A percentile compares a stretch with the other conserved stretches of the same genome.
Conservation (phyloP, 805 yeast genomes). For the Candida qinlingensis region DNA sequence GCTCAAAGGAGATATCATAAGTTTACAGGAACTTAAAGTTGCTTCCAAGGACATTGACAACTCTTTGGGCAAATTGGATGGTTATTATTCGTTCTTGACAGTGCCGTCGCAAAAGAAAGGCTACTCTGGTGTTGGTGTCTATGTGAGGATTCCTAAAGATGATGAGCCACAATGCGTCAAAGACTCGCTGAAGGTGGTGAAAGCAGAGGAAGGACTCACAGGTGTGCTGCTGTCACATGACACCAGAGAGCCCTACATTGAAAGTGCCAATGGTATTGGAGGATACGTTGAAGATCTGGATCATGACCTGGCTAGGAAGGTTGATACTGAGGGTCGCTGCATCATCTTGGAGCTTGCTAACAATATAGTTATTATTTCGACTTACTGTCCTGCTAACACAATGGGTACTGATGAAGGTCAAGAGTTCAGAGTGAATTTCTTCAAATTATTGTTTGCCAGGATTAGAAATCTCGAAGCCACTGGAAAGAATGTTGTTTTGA, state of each 20-base stretch:
- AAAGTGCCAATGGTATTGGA: slow-evolving; percentile 45
- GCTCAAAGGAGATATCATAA: slow-evolving; percentile 68
- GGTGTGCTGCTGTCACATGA: slow-evolving; percentile 41
- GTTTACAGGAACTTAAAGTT: slow-evolving; percentile 83
- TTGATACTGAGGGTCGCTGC: slow-evolving; percentile 86
- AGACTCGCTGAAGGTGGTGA: slow-evolving; percentile 45
- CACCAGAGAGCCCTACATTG: slow-evolving; percentile 16
- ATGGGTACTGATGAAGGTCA: slow-evolving; percentile 63
- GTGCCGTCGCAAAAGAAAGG: slow-evolving; percentile 70
- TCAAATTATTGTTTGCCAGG: slow-evolving; percentile 55
- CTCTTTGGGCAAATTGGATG: slow-evolving; percentile 45
- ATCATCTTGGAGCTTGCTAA: slow-evolving; percentile 67
- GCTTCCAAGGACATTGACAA: slow-evolving; percentile 43
- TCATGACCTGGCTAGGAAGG: slow-evolving; percentile 30
- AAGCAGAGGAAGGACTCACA: slow-evolving; percentile 90
- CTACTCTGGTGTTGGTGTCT: slow-evolving; percentile 88
- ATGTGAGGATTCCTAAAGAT: slow-evolving; percentile 48
- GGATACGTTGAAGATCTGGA: slow-evolving; percentile 53
- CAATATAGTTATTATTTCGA: slow-evolving; percentile 54
- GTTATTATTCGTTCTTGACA: slow-evolving; percentile 61
- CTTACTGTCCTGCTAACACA: slow-evolving; percentile 93
- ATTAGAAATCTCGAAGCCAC: slow-evolving; percentile 44
- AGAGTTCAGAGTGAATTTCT: slow-evolving; percentile 49
- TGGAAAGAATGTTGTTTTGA: slow-evolving; percentile 66
- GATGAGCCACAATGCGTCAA: slow-evolving; percentile 35